Conservation (phyloP, 805 yeast species). For the Diddensiella caesifluorescens region DNA sequence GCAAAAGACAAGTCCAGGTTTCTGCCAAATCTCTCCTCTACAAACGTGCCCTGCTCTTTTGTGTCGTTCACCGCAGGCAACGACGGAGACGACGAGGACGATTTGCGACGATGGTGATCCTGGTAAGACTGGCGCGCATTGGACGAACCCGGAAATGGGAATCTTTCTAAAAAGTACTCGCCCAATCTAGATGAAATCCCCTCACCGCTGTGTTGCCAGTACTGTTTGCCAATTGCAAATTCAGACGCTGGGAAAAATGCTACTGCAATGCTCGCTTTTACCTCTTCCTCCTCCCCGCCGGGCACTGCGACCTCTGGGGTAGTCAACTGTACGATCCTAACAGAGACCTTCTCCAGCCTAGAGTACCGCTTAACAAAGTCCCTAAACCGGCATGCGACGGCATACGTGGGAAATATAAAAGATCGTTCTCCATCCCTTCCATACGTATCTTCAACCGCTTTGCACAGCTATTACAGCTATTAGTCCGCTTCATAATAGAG, state of each 20-base stretch:
- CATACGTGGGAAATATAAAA: slow-evolving; percentile 71
- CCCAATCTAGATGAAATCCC: slow-evolving; percentile 90
- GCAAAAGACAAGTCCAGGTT: slow-evolving; percentile 75
- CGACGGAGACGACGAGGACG: slow-evolving; percentile 5
- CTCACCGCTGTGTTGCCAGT: slow-evolving; percentile 98
- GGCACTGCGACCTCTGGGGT: slow-evolving; percentile 33
- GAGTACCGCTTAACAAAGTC: slow-evolving; percentile 51
- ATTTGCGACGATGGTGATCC: slow-evolving; percentile 8
- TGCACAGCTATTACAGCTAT: slow-evolving; percentile 6
- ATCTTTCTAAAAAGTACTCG: slow-evolving; percentile 61
- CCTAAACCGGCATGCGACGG: slow-evolving; percentile 78
- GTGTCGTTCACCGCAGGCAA: background rate
- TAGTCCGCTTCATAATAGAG: background rate
- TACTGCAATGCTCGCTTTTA: slow-evolving; percentile 67
- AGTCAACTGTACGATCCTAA: slow-evolving; percentile 66
- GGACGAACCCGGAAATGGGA: slow-evolving; percentile 33
- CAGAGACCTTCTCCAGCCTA: slow-evolving; percentile 28
- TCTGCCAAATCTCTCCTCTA: slow-evolving; percentile 89
- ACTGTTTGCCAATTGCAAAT: slow-evolving; percentile 65
- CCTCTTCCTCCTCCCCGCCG: slow-evolving; percentile 31
- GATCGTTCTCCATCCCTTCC: slow-evolving; percentile 75
- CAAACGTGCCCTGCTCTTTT: slow-evolving; percentile 54
- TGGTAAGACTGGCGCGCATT: slow-evolving; percentile 9
- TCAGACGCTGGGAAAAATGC: slow-evolving; percentile 67
- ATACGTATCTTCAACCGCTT: slow-evolving; percentile 48